A percentile compares a stretch with the other conserved stretches of the same genome.
Evolutionary conservation across 192 early-diverging fungal species (phyloP).

Genomic region (Cetraspora pellucida): DNA sequence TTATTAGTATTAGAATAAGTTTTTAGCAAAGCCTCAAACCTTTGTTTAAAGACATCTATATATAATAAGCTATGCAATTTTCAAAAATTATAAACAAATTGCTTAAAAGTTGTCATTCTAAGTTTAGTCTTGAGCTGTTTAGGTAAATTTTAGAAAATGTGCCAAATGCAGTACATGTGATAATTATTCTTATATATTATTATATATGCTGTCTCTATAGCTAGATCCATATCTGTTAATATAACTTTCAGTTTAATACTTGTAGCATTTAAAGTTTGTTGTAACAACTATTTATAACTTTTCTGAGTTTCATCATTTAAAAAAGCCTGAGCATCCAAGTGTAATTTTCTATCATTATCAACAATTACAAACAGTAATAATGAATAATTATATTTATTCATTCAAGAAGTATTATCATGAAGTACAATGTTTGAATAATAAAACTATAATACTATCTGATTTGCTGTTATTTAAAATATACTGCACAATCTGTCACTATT

Average conservation of each 20-base stretch:
- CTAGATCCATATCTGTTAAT: conserved; percentile 1
- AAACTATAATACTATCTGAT: neutral
- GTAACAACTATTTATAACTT: neutral
- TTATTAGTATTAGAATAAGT: neutral
- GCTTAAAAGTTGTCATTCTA: neutral
- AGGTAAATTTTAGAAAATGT: neutral
- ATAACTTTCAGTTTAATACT: neutral
- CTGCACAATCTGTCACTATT: neutral
- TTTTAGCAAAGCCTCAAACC: neutral
- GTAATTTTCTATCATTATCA: neutral
- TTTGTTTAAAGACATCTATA: neutral
- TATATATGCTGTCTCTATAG: neutral
- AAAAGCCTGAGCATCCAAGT: neutral
- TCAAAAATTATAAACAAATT: neutral
- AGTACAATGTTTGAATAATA: neutral
- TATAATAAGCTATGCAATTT: neutral
- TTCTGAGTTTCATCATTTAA: neutral
- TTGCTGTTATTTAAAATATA: neutral
- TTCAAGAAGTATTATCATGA: neutral
- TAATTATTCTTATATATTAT: neutral
- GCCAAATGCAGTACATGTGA: conserved; percentile 1
- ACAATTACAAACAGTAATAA: neutral
- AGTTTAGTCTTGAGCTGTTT: neutral
- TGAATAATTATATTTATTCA: neutral
- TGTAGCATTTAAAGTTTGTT: neutral